Percentiles rank a stretch among this genome's conserved stretches.
Evolutionary conservation across 768 basidiomycete genomes (phyloP).

Genomic region (Suillus hirtellus): DNA sequence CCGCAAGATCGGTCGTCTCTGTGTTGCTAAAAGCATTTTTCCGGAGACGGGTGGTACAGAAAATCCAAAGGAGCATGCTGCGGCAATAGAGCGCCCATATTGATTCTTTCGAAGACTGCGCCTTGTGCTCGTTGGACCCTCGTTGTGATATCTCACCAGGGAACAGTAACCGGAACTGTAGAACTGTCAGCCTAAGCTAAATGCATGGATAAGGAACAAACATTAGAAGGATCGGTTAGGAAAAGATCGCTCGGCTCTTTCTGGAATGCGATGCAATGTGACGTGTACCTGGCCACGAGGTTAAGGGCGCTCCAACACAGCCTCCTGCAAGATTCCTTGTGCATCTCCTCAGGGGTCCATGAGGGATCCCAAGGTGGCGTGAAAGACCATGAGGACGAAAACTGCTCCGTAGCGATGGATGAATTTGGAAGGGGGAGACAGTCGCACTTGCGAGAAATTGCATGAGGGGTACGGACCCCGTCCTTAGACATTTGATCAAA

Average conservation of each 20-base stretch:
- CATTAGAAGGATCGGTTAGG: slow-evolving; percentile 66
- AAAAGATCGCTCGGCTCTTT: slow-evolving; percentile 56
- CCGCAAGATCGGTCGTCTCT: slow-evolving; percentile 58
- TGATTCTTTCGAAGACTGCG: slow-evolving; percentile 68
- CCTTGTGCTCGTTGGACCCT: slow-evolving; percentile 39
- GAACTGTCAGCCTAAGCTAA: slow-evolving; percentile 6
- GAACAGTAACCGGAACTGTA: slow-evolving; percentile 53
- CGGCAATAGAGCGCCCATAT: slow-evolving; percentile 84
- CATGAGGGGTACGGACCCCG: slow-evolving; percentile 27
- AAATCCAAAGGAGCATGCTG: slow-evolving; percentile 80
- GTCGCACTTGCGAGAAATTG: slow-evolving; percentile 40
- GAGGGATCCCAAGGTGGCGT: slow-evolving; percentile 60
- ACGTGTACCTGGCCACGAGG: slow-evolving; percentile 66
- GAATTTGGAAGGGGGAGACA: slow-evolving; percentile 44
- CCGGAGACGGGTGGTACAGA: slow-evolving; percentile 53
- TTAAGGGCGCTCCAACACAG: slow-evolving; percentile 76
- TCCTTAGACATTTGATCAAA: slow-evolving; percentile 30
- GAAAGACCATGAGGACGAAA: slow-evolving; percentile 46
- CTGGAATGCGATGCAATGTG: slow-evolving; percentile 67
- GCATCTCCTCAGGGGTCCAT: slow-evolving; percentile 57
- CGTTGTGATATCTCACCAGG: slow-evolving; percentile 71
- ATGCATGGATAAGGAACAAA: slow-evolving; percentile 35
- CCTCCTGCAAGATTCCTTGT: slow-evolving; percentile 71
- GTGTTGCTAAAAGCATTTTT: slow-evolving; percentile 44
- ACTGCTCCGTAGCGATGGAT: slow-evolving; percentile 35